Base-by-base conservation (phyloP, 805 yeast species). In the Huiozyma sinensis region DNA sequence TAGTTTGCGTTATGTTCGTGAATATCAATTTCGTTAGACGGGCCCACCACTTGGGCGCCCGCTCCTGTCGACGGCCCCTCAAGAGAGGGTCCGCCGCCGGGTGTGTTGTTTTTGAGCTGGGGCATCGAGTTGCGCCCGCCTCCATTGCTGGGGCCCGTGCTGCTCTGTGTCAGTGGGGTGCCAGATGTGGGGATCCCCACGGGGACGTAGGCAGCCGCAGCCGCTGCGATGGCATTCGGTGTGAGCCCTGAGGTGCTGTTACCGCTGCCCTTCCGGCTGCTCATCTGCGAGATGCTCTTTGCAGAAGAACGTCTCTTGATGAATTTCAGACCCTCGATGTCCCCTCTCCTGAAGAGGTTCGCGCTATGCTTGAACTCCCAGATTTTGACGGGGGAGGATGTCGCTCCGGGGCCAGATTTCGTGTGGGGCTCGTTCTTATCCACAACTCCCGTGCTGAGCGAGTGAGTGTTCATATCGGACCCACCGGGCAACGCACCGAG, bases 341-440 rank as follows among this genome's bases (percentile, higher is more conserved):
- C 92, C 36, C 95, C 96, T 42, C 86, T 80, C 51, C 77, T 74
- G 65, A 89, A 89, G 47, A 74, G 72, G 33, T 83, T 85, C 4
- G 85, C 79, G 28, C 84, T 76, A 60, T 89, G 97, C 46, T 80
- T 79, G 64, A 89, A 89, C 66, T 90, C 97, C 97, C 97, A 89
- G 11, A 59, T 56, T 46, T 60, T 60, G 30, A 57, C 46, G 8
- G 50, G 39, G 17, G 52, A 47, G 13, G 36, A 40, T 3, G 24
- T 33, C 30, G 8, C 33, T 4, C 24, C 24, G 4, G 24, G 24
- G 30, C 10, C 36, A 30, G 28, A 34, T 17, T 35, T 40, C 6
- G 50, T 37, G 45, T 29, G n/a, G 40, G 40, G 13, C 36, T 34
- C 28, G 27, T 32, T 13, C 24, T 39, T 36, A 6, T 34, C 41